phyloP scores from a whole-genome alignment of 306 rosid species.

The Pueraria montana region DNA sequence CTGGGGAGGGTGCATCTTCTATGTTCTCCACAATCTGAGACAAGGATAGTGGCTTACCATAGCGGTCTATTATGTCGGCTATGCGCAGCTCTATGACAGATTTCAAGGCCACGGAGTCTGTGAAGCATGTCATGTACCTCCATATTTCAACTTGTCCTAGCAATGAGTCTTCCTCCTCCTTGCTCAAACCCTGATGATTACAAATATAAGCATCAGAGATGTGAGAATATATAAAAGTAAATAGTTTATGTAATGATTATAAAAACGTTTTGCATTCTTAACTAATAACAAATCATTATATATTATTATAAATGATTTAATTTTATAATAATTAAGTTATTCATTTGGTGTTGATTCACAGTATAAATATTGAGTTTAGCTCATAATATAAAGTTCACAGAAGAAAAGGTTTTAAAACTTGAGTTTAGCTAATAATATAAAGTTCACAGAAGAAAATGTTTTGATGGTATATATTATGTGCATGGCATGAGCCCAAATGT shows the following conservation, averaged over 20 bases:
- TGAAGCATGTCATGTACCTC: constrained; percentile 53
- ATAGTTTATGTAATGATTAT: too few species aligned
- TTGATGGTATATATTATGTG: background rate
- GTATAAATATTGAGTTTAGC: too few species aligned
- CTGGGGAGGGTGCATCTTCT: constrained; percentile 54
- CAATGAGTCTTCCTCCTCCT: constrained; percentile 52
- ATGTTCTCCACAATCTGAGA: constrained; percentile 46
- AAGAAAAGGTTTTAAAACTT: background rate
- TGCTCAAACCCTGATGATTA: constrained; percentile 38
- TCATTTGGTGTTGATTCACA: too few species aligned
- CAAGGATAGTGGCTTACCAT: constrained; percentile 48
- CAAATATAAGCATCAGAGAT: background rate
- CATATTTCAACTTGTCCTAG: constrained; percentile 60
- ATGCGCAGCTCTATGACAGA: constrained; percentile 50
- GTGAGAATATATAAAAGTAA: background rate
- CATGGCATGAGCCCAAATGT: background rate
- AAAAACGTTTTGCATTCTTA: too few species aligned
- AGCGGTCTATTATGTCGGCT: constrained; percentile 57
- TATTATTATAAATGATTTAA: too few species aligned
- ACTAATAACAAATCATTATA: too few species aligned
- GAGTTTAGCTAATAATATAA: too few species aligned
- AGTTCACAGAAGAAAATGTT: background rate
- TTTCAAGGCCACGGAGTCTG: constrained; percentile 56
- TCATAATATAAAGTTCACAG: too few species aligned
- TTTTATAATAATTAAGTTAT: too few species aligned